Conservation (phyloP, 2,329 filamentous ascomycete species). For the Claviceps fusiformis region DNA sequence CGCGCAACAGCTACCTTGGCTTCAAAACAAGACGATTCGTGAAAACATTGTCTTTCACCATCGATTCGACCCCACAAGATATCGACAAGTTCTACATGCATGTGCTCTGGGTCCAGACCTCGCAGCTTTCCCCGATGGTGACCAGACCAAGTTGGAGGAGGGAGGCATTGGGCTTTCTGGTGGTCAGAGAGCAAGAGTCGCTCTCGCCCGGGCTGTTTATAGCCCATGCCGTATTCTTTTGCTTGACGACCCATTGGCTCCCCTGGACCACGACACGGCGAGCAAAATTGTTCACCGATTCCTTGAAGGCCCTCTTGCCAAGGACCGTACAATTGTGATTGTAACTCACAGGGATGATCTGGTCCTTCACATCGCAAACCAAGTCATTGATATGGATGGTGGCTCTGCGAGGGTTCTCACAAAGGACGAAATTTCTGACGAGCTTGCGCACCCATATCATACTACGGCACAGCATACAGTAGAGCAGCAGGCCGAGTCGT, state of each 20-base stretch:
- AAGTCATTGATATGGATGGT: conserved; percentile 56
- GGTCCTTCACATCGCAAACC: conserved; percentile 56
- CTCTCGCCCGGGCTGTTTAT: conserved; percentile 49
- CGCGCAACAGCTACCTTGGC: conserved; percentile 48
- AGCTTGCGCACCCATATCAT: conserved; percentile 24
- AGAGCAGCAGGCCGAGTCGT: conserved; percentile 11
- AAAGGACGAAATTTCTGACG: conserved; percentile 28
- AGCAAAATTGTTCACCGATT: conserved; percentile 47
- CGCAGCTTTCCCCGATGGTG: conserved; percentile 39
- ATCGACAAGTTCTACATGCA: conserved; percentile 46
- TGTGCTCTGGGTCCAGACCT: conserved; percentile 46
- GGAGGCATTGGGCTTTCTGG: conserved; percentile 50
- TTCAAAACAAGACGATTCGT: conserved; percentile 51
- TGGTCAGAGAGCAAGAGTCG: conserved; percentile 49
- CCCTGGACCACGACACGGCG: conserved; percentile 49
- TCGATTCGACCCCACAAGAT: conserved; percentile 38
- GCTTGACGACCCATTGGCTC: conserved; percentile 50
- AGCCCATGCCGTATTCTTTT: conserved; percentile 42
- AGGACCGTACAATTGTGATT: conserved; percentile 58
- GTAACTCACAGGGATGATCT: conserved; percentile 73
- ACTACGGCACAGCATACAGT: conserved; percentile 8
- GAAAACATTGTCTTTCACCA: conserved; percentile 54
- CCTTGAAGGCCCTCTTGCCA: conserved; percentile 45
- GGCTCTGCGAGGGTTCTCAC: conserved; percentile 40
- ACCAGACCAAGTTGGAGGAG: conserved; percentile 46